phyloP scores from a whole-genome alignment of 352 stramenopile genomes.

The Phytophthora hibernalis region DNA sequence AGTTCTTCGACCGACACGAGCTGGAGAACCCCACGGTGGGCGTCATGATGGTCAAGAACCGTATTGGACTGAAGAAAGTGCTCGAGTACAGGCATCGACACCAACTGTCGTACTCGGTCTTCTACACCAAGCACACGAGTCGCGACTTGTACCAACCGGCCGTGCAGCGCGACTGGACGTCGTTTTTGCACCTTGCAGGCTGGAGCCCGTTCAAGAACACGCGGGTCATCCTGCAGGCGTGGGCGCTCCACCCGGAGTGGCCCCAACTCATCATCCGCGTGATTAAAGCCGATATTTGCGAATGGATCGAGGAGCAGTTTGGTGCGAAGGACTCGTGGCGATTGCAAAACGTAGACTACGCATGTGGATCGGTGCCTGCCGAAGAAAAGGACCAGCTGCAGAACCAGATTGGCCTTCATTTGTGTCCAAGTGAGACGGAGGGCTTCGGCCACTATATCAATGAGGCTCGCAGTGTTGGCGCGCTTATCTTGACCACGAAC shows the following conservation, averaged over 20 bases:
- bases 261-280: slow-evolving; percentile 74
- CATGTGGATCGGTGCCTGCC: slow-evolving; percentile 62
- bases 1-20: slow-evolving; percentile 87
- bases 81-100: slow-evolving; percentile 82
- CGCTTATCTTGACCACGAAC: slow-evolving; percentile 79
- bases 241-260: slow-evolving; percentile 78
- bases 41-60: slow-evolving; percentile 88
- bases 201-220: slow-evolving; percentile 86
- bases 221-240: slow-evolving; percentile 71
- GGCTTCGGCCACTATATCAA: slow-evolving; percentile 91
- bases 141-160: slow-evolving; percentile 65
- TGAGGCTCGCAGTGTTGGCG: slow-evolving; percentile 75
- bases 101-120: slow-evolving; percentile 76
- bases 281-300: slow-evolving; percentile 68
- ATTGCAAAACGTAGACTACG: slow-evolving; percentile 81
- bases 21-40: slow-evolving; percentile 70
- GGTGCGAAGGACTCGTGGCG: slow-evolving; percentile 51
- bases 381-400: slow-evolving; percentile 70
- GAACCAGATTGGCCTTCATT: slow-evolving; percentile 78
- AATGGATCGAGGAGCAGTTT: slow-evolving; percentile 71
- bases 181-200: slow-evolving; percentile 74
- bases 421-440: slow-evolving; percentile 81
- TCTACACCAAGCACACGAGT: slow-evolving; percentile 88
- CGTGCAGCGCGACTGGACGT: slow-evolving; percentile 73
- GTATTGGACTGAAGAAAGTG: slow-evolving; percentile 82